Conservation (phyloP, 768 basidiomycete genomes). For the Kwoniella mangroviensis region DNA sequence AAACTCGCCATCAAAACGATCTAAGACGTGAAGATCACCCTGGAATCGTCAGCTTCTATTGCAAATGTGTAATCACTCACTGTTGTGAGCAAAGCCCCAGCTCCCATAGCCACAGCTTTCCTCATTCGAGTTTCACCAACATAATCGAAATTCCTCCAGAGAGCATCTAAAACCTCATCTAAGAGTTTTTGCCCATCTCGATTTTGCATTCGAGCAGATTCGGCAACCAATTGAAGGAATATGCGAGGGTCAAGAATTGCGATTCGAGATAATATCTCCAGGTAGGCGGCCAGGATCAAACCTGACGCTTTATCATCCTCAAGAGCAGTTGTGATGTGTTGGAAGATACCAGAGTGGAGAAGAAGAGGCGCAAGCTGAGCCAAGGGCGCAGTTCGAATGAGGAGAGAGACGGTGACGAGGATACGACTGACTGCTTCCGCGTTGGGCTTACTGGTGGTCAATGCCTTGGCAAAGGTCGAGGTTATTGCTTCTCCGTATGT, state of each 20-base stretch:
- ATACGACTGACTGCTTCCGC: conserved; percentile 36
- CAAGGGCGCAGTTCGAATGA: conserved; percentile 40
- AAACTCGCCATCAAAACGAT: conserved; percentile 55
- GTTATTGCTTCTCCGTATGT: conserved; percentile 38
- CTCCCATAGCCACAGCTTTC: conserved; percentile 56
- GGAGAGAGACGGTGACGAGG: conserved; percentile 42
- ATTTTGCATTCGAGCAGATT: conserved; percentile 36
- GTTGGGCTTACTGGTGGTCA: conserved; percentile 39
- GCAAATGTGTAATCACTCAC: conserved; percentile 26
- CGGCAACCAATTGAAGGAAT: conserved; percentile 48
- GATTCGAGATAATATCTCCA: conserved; percentile 48
- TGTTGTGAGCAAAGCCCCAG: conserved; percentile 48
- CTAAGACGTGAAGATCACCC: conserved; percentile 51
- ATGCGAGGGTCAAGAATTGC: conserved; percentile 46
- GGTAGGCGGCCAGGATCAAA: conserved; percentile 50
- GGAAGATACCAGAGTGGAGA: conserved; percentile 47
- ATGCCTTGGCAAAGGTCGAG: conserved; percentile 32
- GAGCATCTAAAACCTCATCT: conserved; percentile 53
- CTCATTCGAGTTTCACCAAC: conserved; percentile 50
- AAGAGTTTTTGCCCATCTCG: conserved; percentile 42
- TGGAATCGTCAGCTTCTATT: conserved; percentile 19
- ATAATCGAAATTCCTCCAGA: conserved; percentile 57
- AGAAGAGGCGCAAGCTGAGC: conserved; percentile 40
- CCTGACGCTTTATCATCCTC: conserved; percentile 57
- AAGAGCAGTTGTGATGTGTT: conserved; percentile 46